Percentiles rank a stretch among this genome's conserved stretches.
Conservation (phyloP, 2,329 filamentous ascomycete species). For the Cercospora canescens region DNA sequence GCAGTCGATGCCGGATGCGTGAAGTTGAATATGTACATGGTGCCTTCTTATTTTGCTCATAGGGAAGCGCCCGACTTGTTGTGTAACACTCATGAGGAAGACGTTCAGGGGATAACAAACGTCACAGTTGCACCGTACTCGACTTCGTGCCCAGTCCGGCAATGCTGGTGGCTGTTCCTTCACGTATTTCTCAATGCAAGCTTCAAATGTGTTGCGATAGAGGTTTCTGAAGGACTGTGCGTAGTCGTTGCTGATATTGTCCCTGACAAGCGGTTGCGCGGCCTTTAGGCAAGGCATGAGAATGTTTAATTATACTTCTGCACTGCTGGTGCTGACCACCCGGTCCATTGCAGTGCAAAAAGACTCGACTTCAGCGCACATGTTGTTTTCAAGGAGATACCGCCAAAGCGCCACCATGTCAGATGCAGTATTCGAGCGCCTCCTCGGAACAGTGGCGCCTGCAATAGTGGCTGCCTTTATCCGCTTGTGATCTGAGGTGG, state of each 20-base stretch:
- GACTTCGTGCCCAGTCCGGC: not conserved
- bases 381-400: not conserved
- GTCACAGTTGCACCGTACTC: not conserved
- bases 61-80: not conserved
- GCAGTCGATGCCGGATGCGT: not conserved
- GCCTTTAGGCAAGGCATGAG: not conserved
- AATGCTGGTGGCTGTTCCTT: not conserved
- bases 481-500: not conserved
- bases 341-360: not conserved
- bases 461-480: not conserved
- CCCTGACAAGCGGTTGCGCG: not conserved
- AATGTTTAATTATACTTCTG: not conserved
- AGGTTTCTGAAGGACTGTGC: not conserved
- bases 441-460: not conserved
- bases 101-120: not conserved
- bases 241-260: not conserved
- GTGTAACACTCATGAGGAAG: not conserved
- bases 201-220: not conserved
- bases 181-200: not conserved
- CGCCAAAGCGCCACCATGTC: not conserved
- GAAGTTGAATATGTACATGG: not conserved
- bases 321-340: not conserved
- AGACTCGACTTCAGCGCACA: not conserved
- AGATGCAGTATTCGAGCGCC: not conserved
- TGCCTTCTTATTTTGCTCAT: not conserved